A percentile compares a stretch with the other conserved stretches of the same genome.
Conservation (phyloP, 2,329 filamentous ascomycete genomes). For the Leptographium flavum region DNA sequence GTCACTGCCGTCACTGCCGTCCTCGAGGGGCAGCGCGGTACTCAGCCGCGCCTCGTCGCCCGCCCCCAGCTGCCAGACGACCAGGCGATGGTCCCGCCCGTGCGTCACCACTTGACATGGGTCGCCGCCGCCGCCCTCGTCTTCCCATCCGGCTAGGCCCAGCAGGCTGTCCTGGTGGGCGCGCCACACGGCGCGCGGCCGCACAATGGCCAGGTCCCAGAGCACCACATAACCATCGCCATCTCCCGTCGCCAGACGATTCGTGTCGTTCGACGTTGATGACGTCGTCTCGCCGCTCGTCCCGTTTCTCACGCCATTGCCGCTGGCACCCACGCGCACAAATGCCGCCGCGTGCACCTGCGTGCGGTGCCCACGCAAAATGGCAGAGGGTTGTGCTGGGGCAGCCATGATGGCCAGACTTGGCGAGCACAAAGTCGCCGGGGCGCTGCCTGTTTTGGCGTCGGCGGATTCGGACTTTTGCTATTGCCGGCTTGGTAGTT, state of each 20-base stretch:
- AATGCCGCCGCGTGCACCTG: constrained; percentile 35
- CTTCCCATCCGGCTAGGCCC: constrained; percentile 55
- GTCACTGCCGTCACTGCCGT: constrained; percentile 16
- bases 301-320: constrained; percentile 51
- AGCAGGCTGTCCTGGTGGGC: constrained; percentile 69
- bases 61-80: constrained; percentile 62
- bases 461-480: no score
- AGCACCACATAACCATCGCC: constrained; percentile 77
- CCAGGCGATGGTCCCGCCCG: constrained; percentile 66
- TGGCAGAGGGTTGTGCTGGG: constrained; percentile 31
- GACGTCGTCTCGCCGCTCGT: no score
- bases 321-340: constrained; percentile 6
- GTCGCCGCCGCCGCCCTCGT: constrained; percentile 24
- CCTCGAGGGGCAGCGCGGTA: constrained; percentile 58
- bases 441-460: no score
- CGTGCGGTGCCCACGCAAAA: constrained; percentile 74
- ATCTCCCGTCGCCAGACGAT: constrained; percentile 76
- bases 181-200: constrained; percentile 72
- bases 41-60: constrained; percentile 51
- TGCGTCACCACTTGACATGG: constrained; percentile 69
- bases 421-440: neutral
- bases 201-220: constrained; percentile 74
- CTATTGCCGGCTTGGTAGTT: no score
- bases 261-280: no score
- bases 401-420: no score